Base-by-base conservation (phyloP, 495 filamentous ascomycete species). In the Penicillium silybi region DNA sequence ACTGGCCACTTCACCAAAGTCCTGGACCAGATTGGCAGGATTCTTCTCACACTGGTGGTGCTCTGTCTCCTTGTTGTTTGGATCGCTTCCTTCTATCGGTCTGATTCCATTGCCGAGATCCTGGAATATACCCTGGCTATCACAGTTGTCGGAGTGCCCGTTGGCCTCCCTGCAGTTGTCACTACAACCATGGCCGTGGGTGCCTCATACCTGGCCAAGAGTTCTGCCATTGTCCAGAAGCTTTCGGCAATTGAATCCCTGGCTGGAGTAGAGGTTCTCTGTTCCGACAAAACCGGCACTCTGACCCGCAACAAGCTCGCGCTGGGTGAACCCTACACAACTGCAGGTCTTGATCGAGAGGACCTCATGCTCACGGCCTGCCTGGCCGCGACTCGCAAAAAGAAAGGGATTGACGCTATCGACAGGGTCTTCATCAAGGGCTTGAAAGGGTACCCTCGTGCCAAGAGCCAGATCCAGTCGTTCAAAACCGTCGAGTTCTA, bases 151-250 rank as follows among this genome's bases (percentile, higher is more conserved):
- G 91, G 91, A 80, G 91, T 96, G 10, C 91, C 91, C 17, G 91
- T 96, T 67, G 91, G 91, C 85, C 88, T 96, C 42, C 91, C 91
- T 23, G 90, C 89, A 55, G 91, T 96, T 70, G 90, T 95, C 61
- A 96, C 91, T 57, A 96, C 91, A 49, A 96, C 91, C 65, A 90
- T 96, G 89, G 90, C 91, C 72, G 91, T 96, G 61, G 91, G 91
- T 69, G 91, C 91, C 59, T 85, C 87, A 43, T 92, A 93, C 66
- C 80, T 96, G 52, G 91, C 90, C 57, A 89, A 88, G 71, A 89
- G 89, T 73, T 83, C 90, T 72, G 91, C 91, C 44, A 95, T 96
- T 64, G 90, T 96, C 53, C 91, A 95, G 73, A 95, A 90, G 77
- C 83, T 96, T 26, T 89, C 87, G 23, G 91, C 91, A 44, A 96